phyloP scores from a whole-genome alignment of 179 eudicot species.

The Heliamphora pulchella region DNA sequence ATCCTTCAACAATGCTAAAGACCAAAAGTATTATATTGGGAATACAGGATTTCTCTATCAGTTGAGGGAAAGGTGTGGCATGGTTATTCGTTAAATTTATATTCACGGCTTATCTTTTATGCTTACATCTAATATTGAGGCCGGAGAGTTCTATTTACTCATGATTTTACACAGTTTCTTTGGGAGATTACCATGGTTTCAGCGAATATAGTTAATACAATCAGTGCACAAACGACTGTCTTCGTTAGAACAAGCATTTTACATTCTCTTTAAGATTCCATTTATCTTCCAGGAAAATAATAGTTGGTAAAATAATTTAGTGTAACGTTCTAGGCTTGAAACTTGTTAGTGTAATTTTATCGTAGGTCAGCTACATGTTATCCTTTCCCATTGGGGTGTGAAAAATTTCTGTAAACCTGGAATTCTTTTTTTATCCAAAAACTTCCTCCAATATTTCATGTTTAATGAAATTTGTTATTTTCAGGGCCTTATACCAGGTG shows the following conservation, averaged over 20 bases:
- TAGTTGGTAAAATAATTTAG: background rate
- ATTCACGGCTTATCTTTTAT: background rate
- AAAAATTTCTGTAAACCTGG: slow-evolving; percentile 1
- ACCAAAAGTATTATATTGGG: background rate
- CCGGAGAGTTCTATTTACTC: background rate
- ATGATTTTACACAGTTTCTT: background rate
- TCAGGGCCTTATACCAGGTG: slow-evolving; percentile 98
- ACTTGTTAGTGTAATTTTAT: background rate
- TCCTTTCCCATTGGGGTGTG: background rate
- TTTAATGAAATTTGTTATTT: slow-evolving; percentile 23
- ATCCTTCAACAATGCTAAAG: slow-evolving; percentile 2
- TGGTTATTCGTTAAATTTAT: background rate
- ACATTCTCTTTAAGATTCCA: background rate
- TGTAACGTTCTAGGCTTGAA: background rate
- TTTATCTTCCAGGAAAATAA: slow-evolving; percentile 7
- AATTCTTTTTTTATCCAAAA: background rate
- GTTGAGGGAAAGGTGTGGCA: background rate
- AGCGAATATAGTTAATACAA: background rate
- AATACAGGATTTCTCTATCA: background rate
- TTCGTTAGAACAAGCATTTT: background rate
- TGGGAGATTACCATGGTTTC: background rate
- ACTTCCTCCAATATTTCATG: background rate
- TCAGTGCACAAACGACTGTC: background rate
- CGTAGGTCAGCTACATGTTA: background rate
- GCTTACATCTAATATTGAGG: background rate